phyloP scores from a whole-genome alignment of 2,329 filamentous ascomycete genomes.

The Stromatinia cepivora region DNA sequence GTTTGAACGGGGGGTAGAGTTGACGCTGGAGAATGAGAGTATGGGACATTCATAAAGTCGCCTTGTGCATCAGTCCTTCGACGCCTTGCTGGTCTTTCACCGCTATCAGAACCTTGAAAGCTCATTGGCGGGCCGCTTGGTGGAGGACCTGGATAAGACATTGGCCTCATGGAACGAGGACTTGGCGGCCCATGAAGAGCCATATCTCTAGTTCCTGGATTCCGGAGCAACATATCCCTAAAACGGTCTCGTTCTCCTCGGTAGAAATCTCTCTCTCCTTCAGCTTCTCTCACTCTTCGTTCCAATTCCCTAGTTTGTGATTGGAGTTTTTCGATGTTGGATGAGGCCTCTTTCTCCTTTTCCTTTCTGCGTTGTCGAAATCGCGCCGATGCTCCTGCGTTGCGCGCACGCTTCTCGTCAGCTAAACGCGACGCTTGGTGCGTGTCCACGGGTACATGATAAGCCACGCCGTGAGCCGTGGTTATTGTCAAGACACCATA shows the following conservation, averaged over 20 bases:
- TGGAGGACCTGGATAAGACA: slow-evolving; percentile 33
- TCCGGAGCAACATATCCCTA: slow-evolving; percentile 62
- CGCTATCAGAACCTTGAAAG: slow-evolving; percentile 29
- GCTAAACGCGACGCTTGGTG: slow-evolving; percentile 79
- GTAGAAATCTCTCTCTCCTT: slow-evolving; percentile 71
- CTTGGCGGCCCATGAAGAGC: slow-evolving; percentile 55
- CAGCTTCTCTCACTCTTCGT: slow-evolving; percentile 52
- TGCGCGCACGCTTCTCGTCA: slow-evolving; percentile 81
- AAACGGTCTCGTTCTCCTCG: slow-evolving; percentile 71
- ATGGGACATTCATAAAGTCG: slow-evolving; percentile 36
- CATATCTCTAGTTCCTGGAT: slow-evolving; percentile 56
- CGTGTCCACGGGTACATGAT: slow-evolving; percentile 71
- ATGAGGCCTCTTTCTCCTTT: slow-evolving; percentile 71
- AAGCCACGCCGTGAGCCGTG: slow-evolving; percentile 52
- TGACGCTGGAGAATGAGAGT: slow-evolving; percentile 36
- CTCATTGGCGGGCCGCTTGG: slow-evolving; percentile 28
- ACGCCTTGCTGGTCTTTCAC: slow-evolving; percentile 38
- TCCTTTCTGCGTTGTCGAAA: slow-evolving; percentile 82
- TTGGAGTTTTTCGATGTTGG: slow-evolving; percentile 68
- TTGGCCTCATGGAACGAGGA: slow-evolving; percentile 42
- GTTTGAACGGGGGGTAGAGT: slow-evolving; percentile 36
- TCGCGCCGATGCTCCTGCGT: slow-evolving; percentile 80
- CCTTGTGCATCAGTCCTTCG: slow-evolving; percentile 39
- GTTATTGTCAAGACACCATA: slow-evolving; percentile 42
- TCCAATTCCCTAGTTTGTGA: slow-evolving; percentile 68